phyloP scores from a whole-genome alignment of 1,284 basidiomycete genomes.

The Microstroma glucosiphilum region DNA sequence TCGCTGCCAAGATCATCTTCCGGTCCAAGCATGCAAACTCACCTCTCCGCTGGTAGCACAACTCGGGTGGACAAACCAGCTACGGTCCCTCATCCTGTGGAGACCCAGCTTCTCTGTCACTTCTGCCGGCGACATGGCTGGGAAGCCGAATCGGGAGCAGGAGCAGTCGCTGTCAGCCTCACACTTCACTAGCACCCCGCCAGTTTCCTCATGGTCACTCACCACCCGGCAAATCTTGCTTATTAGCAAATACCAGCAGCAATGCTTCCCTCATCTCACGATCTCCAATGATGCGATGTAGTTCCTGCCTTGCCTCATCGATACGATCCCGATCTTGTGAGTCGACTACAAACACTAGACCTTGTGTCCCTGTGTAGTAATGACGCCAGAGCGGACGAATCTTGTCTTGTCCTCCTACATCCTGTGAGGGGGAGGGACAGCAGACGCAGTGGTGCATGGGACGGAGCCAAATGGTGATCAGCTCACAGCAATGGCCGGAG shows the following conservation, averaged over 20 bases:
- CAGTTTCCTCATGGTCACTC: background rate
- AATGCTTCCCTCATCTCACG: constrained; percentile 98
- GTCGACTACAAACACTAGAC: constrained; percentile 99
- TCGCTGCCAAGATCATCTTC: background rate
- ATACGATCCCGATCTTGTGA: constrained; percentile 99
- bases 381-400: constrained; percentile 94
- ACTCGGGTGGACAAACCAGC: constrained; percentile 81
- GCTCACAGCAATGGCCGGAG: background rate
- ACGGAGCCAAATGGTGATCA: background rate
- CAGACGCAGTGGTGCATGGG: background rate
- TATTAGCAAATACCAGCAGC: constrained; percentile 98
- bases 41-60: constrained; percentile 44
- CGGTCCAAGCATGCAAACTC: background rate
- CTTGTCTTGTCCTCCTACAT: constrained; percentile 72
- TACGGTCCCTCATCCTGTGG: constrained; percentile 87
- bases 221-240: constrained; percentile 88
- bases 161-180: no score
- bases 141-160: constrained; percentile 13
- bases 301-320: constrained; percentile 95
- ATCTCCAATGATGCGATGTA: constrained; percentile 99
- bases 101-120: constrained; percentile 99
- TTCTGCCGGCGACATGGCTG: constrained; percentile 96
- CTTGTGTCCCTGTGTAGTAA: constrained; percentile 99
- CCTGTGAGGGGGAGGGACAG: constrained; percentile 47
- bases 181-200: no score